Percentiles rank a stretch among this genome's conserved stretches.
Evolutionary conservation across 306 rosid species (phyloP).

Genomic region (Carpinus fangiana): DNA sequence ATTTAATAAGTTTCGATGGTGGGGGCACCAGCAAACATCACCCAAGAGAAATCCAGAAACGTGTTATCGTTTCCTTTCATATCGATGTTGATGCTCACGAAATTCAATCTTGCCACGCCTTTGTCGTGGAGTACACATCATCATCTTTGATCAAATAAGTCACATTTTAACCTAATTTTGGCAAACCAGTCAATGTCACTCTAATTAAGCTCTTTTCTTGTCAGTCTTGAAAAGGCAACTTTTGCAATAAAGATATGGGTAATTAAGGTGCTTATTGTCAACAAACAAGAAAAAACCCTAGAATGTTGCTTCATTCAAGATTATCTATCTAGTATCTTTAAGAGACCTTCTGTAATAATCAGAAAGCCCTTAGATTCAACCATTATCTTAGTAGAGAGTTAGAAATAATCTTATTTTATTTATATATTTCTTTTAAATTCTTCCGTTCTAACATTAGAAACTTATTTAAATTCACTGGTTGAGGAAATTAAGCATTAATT

Average conservation of each 20-base stretch:
- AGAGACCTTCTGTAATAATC: background rate
- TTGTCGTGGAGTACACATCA: conserved; percentile 54
- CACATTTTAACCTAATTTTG: conserved; percentile 35
- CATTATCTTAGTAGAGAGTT: too few relatives aligned
- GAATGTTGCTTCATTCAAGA: background rate
- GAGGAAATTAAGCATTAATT: too few relatives aligned
- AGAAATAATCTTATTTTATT: too few relatives aligned
- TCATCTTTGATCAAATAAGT: conserved; percentile 32
- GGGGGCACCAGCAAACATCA: conserved; percentile 41
- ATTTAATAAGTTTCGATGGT: conserved; percentile 34
- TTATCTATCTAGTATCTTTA: background rate
- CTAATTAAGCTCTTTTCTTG: background rate
- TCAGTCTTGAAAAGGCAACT: conserved; percentile 4
- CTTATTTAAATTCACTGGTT: too few relatives aligned
- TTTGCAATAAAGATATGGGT: background rate
- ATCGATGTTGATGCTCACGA: conserved; percentile 15
- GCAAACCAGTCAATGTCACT: conserved; percentile 9
- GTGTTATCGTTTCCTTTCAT: conserved; percentile 39
- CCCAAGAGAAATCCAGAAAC: conserved; percentile 35
- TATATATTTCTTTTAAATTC: too few relatives aligned
- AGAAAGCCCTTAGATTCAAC: background rate
- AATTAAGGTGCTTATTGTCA: background rate
- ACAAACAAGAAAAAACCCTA: background rate
- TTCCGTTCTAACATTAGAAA: background rate
- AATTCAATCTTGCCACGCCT: conserved; percentile 11